These are phyloP conservation scores for Clathrus columnatus DNA, from an alignment of 768 basidiomycete genomes.

Conservation along the genomic window DNA sequence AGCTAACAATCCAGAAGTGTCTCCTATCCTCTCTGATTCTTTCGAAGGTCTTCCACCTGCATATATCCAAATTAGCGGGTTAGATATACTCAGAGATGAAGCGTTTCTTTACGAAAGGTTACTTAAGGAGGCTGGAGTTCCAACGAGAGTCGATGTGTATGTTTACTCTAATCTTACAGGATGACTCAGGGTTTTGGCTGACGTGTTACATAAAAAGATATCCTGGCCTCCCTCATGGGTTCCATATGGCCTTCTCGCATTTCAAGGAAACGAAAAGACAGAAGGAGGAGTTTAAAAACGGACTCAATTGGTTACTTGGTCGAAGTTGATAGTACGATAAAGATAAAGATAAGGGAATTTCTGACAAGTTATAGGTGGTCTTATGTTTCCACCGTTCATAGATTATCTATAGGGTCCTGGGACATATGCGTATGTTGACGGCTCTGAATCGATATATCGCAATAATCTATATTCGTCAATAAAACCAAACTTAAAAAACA, in stretches of 20 bases:
- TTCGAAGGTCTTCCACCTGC: slow-evolving; percentile 17
- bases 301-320: background rate
- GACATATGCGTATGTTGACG: too few species aligned
- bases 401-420: too few species aligned
- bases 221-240: slow-evolving; percentile 3
- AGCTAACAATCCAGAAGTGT: slow-evolving; percentile 2
- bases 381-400: too few species aligned
- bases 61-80: slow-evolving; percentile 19
- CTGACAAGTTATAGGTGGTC: too few species aligned
- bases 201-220: background rate
- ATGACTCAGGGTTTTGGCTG: background rate
- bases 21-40: slow-evolving; percentile 16
- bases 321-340: too few species aligned
- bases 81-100: slow-evolving; percentile 23
- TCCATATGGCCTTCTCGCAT: background rate
- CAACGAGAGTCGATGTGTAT: slow-evolving; percentile 18
- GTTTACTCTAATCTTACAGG: background rate
- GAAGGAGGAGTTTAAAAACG: background rate
- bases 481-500: too few species aligned
- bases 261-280: background rate
- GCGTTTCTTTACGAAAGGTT: slow-evolving; percentile 20
- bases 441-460: too few species aligned
- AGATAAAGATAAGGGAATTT: too few species aligned
- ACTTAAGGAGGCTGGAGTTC: slow-evolving; percentile 17
- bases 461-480: too few species aligned